phyloP scores from a whole-genome alignment of 257 asterid species.

The Nemophila menziesii region DNA sequence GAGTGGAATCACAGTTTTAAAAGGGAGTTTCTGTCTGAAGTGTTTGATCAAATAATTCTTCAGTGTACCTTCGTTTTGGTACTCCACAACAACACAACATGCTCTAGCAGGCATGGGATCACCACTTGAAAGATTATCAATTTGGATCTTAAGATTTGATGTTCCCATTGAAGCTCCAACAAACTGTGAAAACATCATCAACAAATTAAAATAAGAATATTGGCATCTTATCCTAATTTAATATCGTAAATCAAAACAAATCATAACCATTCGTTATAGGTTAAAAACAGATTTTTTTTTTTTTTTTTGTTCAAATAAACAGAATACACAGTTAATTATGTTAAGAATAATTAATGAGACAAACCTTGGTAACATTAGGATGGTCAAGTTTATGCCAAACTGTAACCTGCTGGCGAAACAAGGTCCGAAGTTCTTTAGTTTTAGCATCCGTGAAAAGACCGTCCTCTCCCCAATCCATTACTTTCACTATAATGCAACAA shows the following conservation, averaged over 20 bases:
- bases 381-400: constrained; percentile 71
- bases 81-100: constrained; percentile 61
- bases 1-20: constrained; percentile 37
- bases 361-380: constrained; percentile 55
- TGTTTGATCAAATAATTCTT: constrained; percentile 37
- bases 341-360: not conserved
- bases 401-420: constrained; percentile 51
- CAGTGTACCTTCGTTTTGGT: constrained; percentile 39
- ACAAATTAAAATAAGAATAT: no score
- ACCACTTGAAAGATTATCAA: constrained; percentile 17
- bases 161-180: constrained; percentile 59
- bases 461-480: constrained; percentile 68
- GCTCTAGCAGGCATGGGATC: constrained; percentile 42
- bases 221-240: not conserved
- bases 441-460: constrained; percentile 52
- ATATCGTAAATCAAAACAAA: not conserved
- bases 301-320: no score
- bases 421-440: constrained; percentile 37
- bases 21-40: constrained; percentile 31
- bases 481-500: constrained; percentile 37
- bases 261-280: not conserved
- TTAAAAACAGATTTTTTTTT: no score
- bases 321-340: no score
- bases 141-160: constrained; percentile 36
- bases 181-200: constrained; percentile 30